Conservation (phyloP, 208 protist species). For the Leishmania aethiopica region DNA sequence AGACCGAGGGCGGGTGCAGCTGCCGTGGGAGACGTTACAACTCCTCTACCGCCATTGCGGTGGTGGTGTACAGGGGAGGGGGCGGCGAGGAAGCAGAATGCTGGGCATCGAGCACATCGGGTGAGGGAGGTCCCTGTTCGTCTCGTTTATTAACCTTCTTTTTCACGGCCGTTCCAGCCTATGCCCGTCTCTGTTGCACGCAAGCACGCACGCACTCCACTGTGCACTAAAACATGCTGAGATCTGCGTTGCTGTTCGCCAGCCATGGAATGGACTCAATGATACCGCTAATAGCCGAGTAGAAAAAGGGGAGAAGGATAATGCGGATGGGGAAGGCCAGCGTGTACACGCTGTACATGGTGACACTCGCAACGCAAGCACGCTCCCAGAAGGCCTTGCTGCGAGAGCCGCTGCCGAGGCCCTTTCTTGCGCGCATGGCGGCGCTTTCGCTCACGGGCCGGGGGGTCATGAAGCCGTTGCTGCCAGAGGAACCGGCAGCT, state of each 20-base stretch:
- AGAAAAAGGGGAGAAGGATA: constrained; percentile 70
- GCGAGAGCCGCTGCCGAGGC: constrained; percentile 34
- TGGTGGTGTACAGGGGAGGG: background rate
- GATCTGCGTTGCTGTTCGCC: constrained; percentile 45
- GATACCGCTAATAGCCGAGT: constrained; percentile 60
- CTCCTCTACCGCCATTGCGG: background rate
- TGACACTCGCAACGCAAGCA: constrained; percentile 47
- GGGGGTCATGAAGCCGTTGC: constrained; percentile 10
- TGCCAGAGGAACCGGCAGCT: constrained; percentile 7
- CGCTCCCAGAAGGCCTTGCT: constrained; percentile 81
- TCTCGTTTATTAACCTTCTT: background rate
- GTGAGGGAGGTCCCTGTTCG: background rate
- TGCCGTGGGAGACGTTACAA: background rate
- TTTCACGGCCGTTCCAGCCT: background rate
- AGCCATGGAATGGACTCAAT: constrained; percentile 80
- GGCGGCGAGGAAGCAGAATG: background rate
- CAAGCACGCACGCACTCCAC: background rate
- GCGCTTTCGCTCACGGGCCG: constrained; percentile 22
- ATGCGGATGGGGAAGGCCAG: constrained; percentile 83
- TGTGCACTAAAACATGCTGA: constrained; percentile 12
- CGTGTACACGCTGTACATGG: constrained; percentile 70
- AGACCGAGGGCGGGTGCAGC: constrained; percentile 1
- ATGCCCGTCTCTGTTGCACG: background rate
- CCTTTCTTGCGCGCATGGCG: constrained; percentile 35
- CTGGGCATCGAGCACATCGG: background rate